Percentiles rank a stretch among this genome's conserved stretches.
Evolutionary conservation across 2,329 filamentous ascomycete genomes (phyloP).

Genomic region (Drechslerella dactyloides): DNA sequence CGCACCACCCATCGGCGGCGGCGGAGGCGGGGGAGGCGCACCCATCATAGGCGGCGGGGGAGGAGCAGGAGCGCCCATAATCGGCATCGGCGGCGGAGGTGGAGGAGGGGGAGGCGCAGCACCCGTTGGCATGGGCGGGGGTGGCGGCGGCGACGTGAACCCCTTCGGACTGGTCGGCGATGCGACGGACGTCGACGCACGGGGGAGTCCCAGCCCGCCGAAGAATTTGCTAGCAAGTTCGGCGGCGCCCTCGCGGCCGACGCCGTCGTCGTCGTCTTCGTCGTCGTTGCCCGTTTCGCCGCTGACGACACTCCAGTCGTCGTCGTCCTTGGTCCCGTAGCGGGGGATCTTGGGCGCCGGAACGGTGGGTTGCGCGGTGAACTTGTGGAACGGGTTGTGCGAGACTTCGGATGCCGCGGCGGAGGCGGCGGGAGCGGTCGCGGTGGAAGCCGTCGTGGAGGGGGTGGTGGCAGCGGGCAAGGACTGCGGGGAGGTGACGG

Average conservation of each 20-base stretch:
- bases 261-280: slow-evolving; percentile 74
- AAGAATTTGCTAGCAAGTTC: slow-evolving; percentile 94
- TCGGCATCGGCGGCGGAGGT: slow-evolving; percentile 56
- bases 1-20: slow-evolving; percentile 57
- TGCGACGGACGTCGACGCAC: slow-evolving; percentile 73
- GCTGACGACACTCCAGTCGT: slow-evolving; percentile 83
- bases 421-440: slow-evolving; percentile 60
- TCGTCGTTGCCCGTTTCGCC: slow-evolving; percentile 66
- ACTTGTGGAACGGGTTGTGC: slow-evolving; percentile 63
- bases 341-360: slow-evolving; percentile 55
- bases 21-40: slow-evolving; percentile 57
- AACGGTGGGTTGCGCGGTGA: slow-evolving; percentile 55
- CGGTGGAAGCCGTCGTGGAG: slow-evolving; percentile 63
- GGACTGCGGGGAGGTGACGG: slow-evolving; percentile 61
- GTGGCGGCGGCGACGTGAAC: slow-evolving; percentile 59
- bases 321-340: slow-evolving; percentile 68
- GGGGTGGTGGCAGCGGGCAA: slow-evolving; percentile 65
- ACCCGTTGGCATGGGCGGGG: slow-evolving; percentile 56
- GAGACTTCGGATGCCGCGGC: slow-evolving; percentile 63
- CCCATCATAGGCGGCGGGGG: slow-evolving; percentile 57
- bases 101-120: slow-evolving; percentile 56
- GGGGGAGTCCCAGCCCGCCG: slow-evolving; percentile 92
- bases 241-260: slow-evolving; percentile 82
- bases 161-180: slow-evolving; percentile 63
- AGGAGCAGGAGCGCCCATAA: slow-evolving; percentile 56